Evolutionary conservation across 2,329 filamentous ascomycete species (phyloP), one percentile per base, ranked within the genome.

Genomic region (Colletotrichum siamense): DNA sequence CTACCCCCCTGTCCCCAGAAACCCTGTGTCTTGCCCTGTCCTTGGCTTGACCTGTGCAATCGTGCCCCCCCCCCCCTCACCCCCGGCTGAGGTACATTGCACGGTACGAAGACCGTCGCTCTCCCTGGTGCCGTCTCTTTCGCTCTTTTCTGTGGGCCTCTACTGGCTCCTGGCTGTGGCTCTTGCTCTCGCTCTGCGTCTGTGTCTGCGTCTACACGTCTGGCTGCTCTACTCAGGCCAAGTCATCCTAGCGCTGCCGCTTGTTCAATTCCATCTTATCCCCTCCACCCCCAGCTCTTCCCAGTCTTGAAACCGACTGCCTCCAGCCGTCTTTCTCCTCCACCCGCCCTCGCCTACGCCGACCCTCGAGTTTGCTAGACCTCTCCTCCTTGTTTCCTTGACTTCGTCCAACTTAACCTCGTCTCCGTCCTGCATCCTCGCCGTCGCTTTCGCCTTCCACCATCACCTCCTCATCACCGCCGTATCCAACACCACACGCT

Each of bases 241-340:
- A 73, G 70, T 69, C 71, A 63, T 26, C 71, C 67, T 75, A 74
- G 71, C 67, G 75, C 67, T 71, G 69, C 64, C 69, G 68, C 69
- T 61, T 69, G 69, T 52, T 75, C 73, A 73, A 76, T 76, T 77
- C 73, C 76, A 77, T 77, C 76, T 77, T 70, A 74, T 77, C 76
- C 76, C 73, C 76, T 76, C 73, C 73, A 59, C 71, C 74, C 74
- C 77, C 77, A 77, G 76, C 73, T 76, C 69, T 66, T 76, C 44
- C 72, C 67, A 57, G 52, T 75, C 63, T 77, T 67, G 62, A 77
- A 76, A 75, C 66, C 44, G 67, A 61, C 39, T 77, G 64, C 72
- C 28, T 68, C 36, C 63, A 71, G 66, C 62, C 67, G 62, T 72
- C 59, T 44, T 63, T 57, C 62, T 73, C 74, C 61, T 72, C 39